These are phyloP conservation scores for Didymella keratinophila DNA, from an alignment of 2,329 filamentous ascomycete genomes.

Conservation along the genomic window DNA sequence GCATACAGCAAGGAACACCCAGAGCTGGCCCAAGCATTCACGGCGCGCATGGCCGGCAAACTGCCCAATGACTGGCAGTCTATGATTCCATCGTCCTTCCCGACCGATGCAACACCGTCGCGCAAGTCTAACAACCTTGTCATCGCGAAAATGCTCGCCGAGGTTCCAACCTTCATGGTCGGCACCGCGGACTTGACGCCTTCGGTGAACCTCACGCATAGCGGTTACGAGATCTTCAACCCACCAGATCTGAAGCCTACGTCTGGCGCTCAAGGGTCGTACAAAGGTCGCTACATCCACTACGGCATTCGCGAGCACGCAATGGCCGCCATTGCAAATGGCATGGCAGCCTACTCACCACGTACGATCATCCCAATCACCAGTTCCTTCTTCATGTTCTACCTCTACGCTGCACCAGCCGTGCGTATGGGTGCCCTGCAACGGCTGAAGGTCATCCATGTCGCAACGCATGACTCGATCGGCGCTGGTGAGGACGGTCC, in stretches of 20 bases:
- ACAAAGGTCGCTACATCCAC: conserved; percentile 61
- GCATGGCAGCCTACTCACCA: conserved; percentile 59
- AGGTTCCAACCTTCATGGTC: conserved; percentile 93
- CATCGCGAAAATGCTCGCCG: conserved; percentile 68
- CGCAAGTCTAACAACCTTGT: conserved; percentile 61
- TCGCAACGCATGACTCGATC: conserved; percentile 68
- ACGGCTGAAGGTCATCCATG: conserved; percentile 64
- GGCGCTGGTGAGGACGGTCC: conserved; percentile 64
- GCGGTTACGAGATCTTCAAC: conserved; percentile 59
- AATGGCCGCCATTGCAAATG: conserved; percentile 56
- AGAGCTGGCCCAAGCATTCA: conserved; percentile 59
- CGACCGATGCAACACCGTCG: conserved; percentile 57
- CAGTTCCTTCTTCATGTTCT: conserved; percentile 70
- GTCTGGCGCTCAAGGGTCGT: conserved; percentile 63
- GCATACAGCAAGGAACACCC: conserved; percentile 57
- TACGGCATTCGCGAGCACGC: conserved; percentile 50
- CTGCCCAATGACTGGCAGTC: conserved; percentile 58
- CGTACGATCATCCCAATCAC: conserved; percentile 65
- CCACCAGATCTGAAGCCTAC: conserved; percentile 42
- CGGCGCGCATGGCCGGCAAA: conserved; percentile 58
- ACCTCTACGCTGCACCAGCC: conserved; percentile 65
- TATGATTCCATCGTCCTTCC: conserved; percentile 60
- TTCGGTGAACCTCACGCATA: conserved; percentile 59
- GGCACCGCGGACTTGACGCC: conserved; percentile 66
- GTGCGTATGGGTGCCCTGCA: conserved; percentile 68